Conservation (phyloP, 805 yeast species). For the Wickerhamomyces chambardii region DNA sequence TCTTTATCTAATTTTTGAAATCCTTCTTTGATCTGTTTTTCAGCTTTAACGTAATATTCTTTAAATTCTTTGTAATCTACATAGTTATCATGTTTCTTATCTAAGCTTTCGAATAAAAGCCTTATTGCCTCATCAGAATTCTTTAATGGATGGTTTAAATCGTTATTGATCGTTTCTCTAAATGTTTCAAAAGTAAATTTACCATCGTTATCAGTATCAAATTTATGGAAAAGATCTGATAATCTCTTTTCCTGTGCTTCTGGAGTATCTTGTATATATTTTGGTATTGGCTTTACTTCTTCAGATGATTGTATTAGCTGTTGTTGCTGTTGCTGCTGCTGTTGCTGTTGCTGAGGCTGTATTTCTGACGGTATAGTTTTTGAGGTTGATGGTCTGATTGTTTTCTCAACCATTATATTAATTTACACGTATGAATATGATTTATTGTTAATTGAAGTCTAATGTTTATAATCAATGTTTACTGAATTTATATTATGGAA, state of each 20-base stretch:
- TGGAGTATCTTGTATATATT: background rate
- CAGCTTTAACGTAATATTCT: conserved; percentile 56
- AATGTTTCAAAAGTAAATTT: conserved; percentile 28
- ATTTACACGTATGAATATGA: too few relatives aligned
- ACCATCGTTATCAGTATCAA: conserved; percentile 32
- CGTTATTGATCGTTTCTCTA: conserved; percentile 11
- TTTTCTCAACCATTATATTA: too few relatives aligned
- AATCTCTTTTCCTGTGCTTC: background rate
- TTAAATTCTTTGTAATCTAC: conserved; percentile 63
- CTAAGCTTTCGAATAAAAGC: conserved; percentile 50
- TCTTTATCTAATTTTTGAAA: conserved; percentile 63
- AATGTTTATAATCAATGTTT: too few relatives aligned
- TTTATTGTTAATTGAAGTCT: too few relatives aligned
- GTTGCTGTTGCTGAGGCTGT: conserved; percentile 31
- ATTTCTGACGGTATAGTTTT: too few relatives aligned
- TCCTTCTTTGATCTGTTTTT: conserved; percentile 59
- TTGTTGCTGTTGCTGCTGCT: conserved; percentile 13
- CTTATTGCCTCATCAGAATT: conserved; percentile 49
- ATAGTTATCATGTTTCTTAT: conserved; percentile 42
- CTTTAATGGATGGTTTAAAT: conserved; percentile 49
- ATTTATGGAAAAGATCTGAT: background rate
- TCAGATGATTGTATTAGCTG: too few relatives aligned
- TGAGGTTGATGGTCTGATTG: too few relatives aligned
- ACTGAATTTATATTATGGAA: too few relatives aligned
- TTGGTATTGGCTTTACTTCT: too few relatives aligned